These are phyloP conservation scores for Venturia nashicola DNA, from an alignment of 2,329 filamentous ascomycete species.

Conservation along the genomic window DNA sequence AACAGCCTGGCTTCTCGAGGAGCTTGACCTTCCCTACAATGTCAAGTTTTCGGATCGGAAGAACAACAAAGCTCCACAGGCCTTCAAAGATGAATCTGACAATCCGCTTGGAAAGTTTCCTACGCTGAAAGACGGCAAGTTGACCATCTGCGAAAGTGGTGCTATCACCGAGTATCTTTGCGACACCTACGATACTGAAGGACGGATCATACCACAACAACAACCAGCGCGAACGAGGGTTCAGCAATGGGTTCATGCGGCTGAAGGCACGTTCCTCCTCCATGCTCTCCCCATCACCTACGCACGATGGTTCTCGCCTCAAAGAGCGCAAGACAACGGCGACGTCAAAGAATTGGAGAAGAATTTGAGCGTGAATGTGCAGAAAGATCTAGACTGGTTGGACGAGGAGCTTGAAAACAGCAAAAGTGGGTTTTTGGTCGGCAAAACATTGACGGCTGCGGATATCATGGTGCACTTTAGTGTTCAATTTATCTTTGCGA, in stretches of 20 bases:
- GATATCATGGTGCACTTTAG: slow-evolving; percentile 36
- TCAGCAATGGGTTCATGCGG: slow-evolving; percentile 33
- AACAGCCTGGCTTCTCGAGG: slow-evolving; percentile 35
- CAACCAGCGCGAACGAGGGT: slow-evolving; percentile 23
- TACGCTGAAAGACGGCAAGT: slow-evolving; percentile 28
- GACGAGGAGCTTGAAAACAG: slow-evolving; percentile 28
- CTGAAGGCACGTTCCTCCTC: slow-evolving; percentile 34
- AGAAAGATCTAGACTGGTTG: slow-evolving; percentile 34
- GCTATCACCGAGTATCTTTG: slow-evolving; percentile 37
- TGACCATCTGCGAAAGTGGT: slow-evolving; percentile 32
- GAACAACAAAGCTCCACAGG: slow-evolving; percentile 26
- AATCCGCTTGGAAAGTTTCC: slow-evolving; percentile 35
- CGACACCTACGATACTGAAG: slow-evolving; percentile 31
- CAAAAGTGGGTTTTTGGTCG: slow-evolving; percentile 28
- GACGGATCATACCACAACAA: slow-evolving; percentile 25
- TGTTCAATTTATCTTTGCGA: slow-evolving; percentile 26
- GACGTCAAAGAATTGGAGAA: slow-evolving; percentile 21
- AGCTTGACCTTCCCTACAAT: slow-evolving; percentile 30
- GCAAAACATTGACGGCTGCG: slow-evolving; percentile 29
- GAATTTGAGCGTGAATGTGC: slow-evolving; percentile 28
- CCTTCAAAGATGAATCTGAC: slow-evolving; percentile 29
- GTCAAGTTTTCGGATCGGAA: slow-evolving; percentile 28
- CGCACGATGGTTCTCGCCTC: slow-evolving; percentile 29
- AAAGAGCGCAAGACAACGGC: slow-evolving; percentile 13
- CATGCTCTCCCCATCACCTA: slow-evolving; percentile 35